Evolutionary conservation across 2,329 filamentous ascomycete genomes (phyloP).

Genomic region (Alternaria gansuensis): DNA sequence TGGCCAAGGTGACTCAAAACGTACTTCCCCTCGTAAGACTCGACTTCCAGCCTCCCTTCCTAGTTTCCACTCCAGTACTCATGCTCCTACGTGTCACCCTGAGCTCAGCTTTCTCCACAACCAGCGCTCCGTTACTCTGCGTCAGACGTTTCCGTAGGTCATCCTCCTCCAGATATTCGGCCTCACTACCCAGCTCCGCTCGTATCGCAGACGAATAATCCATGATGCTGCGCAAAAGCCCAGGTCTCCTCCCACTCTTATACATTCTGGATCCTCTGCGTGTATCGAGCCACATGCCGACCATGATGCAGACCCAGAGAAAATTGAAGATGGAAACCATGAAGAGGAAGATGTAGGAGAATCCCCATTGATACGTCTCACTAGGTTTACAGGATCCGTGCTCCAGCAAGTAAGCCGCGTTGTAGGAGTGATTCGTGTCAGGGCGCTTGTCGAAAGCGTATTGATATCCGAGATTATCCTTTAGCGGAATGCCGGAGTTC

Average conservation of each 20-base stretch:
- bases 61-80: conserved; percentile 4
- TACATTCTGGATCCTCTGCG: conserved; percentile 42
- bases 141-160: conserved; percentile 33
- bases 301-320: conserved; percentile 46
- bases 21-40: conserved; percentile 41
- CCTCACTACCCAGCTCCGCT: conserved; percentile 38
- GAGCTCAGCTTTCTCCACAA: conserved; percentile 38
- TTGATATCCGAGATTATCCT: neutral
- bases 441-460: conserved; percentile 21
- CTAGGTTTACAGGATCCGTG: conserved; percentile 44
- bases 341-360: conserved; percentile 50
- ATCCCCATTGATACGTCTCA: conserved; percentile 49
- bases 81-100: conserved; percentile 33
- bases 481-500: neutral
- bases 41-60: conserved; percentile 30
- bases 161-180: conserved; percentile 33
- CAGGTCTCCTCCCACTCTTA: conserved; percentile 40
- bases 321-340: conserved; percentile 49
- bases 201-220: conserved; percentile 40
- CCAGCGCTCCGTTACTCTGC: conserved; percentile 34
- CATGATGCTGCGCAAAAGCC: conserved; percentile 41
- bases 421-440: conserved; percentile 33
- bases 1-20: conserved; percentile 29
- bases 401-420: conserved; percentile 28
- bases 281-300: conserved; percentile 48